Evolutionary conservation across 2,329 filamentous ascomycete genomes (phyloP), one percentile per base, ranked within the genome.

Genomic region (Epichloe elymi): DNA sequence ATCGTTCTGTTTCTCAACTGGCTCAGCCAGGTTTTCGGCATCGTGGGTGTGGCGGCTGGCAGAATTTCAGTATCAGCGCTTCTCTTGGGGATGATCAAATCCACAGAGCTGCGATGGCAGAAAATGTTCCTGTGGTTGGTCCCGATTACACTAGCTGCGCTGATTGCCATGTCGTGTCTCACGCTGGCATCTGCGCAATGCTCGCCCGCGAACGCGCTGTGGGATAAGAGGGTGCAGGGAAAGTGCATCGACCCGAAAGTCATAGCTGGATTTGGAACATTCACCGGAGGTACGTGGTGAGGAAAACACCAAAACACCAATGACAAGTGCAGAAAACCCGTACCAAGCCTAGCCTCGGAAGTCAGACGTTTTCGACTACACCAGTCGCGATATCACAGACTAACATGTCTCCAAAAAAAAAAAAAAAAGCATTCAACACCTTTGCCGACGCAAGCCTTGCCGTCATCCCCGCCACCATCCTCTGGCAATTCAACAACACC

Each of bases 401-500:
- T 42, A 42, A 42, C 39, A 11, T 40, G 8, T 17, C 42, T 23
- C 3, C 1, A 11, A 30, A 23, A 30, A 15, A 45, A 15, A 45
- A 15, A 45, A 36, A 60, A 26, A 26, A 36, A 60, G 58, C 54
- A 1, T 60, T 56, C 43, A 55, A 57, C 20, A 60, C 58, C 1
- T 59, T 60, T 46, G 55, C 56, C 30, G 56, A 60, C 35, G 58
- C 57, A 1, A 56, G 57, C 20, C 54, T 60, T 11, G 57, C 54
- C 49, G 53, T 60, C 20, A 48, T 60, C 6, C 57, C 58, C 3
- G 52, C 53, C 11, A 58, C 57, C 26, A 55, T 60, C 44, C 54
- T 60, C 51, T 95, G 88, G 85, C 82, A 90, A 51, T 87, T 89
- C 61, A 75, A 71, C 52, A 93, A 93, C 65, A 66, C 71, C 2